Evolutionary conservation across 192 early-diverging fungal genomes (phyloP), one percentile per base, ranked within the genome.

Genomic region (Chytriomyces confervae): DNA sequence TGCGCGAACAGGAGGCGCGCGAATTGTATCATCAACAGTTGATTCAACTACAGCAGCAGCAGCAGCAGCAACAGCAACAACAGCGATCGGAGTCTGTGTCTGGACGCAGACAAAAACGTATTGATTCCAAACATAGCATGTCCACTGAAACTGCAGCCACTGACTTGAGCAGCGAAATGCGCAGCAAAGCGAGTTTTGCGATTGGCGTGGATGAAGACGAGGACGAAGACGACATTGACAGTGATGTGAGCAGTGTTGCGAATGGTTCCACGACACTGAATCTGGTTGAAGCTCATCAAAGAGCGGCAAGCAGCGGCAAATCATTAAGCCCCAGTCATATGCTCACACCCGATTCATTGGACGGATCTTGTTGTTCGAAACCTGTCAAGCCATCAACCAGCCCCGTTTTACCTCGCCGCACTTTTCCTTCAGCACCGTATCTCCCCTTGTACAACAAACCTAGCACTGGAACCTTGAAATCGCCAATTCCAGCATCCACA

Each of bases 401-500:
- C 6, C 74, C 62, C 50, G 3, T 76, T 16, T 49, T 76, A 4
- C 13, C 74, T 6, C 62, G 74, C 0, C 61, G 74, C 18, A 76
- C 74, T 5, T 76, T 76, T 63, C 74, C 74, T 20, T 76, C 74
- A 7, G 74, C 74, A 24, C 74, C 74, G 3, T 76, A 76, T 47
- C 50, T 76, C 18, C 74, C 74, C 3, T 57, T 76, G 10, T 66
- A 76, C 27, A 76, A 57, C 50, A 5, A 51, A 70, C 69, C 69
- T 3, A 20, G 18, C 16, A 24, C 45, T 11, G 49, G 29, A 7
- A 47, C 5, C 20, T 13, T 62, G 49, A 66, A 51, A 53, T 76
- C 74, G 7, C 74, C 74, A 16, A 43, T 65, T 6, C 63, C 1
- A 13, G 45, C 64, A 7, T 7, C 62, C 5, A 66, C 63, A 51